Conservation (phyloP, 306 rosid genomes). For the Cicer arietinum region DNA sequence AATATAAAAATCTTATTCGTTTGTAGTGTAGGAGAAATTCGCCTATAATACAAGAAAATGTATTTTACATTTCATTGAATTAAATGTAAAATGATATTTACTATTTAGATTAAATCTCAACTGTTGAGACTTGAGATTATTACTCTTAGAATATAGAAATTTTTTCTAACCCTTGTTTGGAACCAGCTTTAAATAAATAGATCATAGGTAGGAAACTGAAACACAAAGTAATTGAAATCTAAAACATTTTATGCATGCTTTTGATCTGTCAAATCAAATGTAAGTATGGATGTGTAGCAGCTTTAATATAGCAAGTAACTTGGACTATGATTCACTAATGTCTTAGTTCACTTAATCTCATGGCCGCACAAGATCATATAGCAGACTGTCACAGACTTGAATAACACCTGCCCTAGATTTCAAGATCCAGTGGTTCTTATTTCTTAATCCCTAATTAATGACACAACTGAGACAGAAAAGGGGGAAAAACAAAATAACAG, state of each 20-base stretch:
- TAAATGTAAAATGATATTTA: not conserved
- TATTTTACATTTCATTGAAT: not conserved
- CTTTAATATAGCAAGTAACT: not conserved
- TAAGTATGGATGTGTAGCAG: not conserved
- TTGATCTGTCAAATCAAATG: slow-evolving; percentile 33
- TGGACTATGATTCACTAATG: slow-evolving; percentile 4
- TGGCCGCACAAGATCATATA: not conserved
- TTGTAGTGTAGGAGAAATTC: not conserved
- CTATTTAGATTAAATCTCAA: not conserved
- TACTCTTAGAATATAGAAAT: not conserved
- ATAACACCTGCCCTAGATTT: not conserved
- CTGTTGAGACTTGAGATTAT: not conserved
- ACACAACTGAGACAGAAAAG: not conserved
- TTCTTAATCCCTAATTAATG: not conserved
- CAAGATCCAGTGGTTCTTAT: slow-evolving; percentile 3
- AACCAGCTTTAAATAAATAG: not conserved
- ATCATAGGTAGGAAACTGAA: not conserved
- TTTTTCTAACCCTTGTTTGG: slow-evolving; percentile 1
- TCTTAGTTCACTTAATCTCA: not conserved
- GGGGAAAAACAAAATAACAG: not conserved
- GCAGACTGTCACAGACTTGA: not conserved
- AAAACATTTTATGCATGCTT: slow-evolving; percentile 28
- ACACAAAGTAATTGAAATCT: slow-evolving; percentile 1
- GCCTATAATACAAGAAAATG: not conserved
- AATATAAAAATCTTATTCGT: not conserved